Conservation (phyloP, 2,329 filamentous ascomycete genomes). For the Teratosphaeria destructans region DNA sequence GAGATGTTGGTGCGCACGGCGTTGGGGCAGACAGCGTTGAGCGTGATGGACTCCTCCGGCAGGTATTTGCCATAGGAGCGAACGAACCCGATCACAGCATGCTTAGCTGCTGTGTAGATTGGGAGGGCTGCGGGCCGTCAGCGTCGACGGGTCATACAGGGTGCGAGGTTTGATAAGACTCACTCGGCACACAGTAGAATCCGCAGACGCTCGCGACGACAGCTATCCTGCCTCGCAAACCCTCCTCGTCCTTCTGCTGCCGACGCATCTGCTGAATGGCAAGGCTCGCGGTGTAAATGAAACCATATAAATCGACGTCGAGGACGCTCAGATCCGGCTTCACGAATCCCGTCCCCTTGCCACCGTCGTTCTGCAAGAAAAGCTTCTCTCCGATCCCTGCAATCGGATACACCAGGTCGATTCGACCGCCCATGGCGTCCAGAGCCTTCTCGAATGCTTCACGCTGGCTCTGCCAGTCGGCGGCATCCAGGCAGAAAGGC, state of each 20-base stretch:
- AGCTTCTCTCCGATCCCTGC: conserved; percentile 32
- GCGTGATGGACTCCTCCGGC: conserved; percentile 29
- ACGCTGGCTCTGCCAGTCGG: conserved; percentile 29
- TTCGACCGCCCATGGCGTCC: conserved; percentile 20
- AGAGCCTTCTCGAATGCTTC: conserved; percentile 28
- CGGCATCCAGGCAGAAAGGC: conserved; percentile 20
- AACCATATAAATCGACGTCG: conserved; percentile 32
- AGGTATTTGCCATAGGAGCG: conserved; percentile 33
- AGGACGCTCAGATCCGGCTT: conserved; percentile 31
- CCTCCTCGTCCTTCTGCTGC: conserved; percentile 25
- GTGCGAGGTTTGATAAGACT: neutral
- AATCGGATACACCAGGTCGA: conserved; percentile 33
- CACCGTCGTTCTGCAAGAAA: conserved; percentile 23
- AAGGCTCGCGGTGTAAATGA: conserved; percentile 33
- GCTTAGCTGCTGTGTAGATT: conserved; percentile 35
- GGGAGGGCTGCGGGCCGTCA: conserved; percentile 21
- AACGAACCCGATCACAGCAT: conserved; percentile 30
- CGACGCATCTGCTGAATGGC: conserved; percentile 36
- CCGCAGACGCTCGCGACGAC: conserved; percentile 33
- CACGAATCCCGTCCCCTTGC: conserved; percentile 19
- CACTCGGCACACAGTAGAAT: conserved; percentile 31
- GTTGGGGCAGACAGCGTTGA: conserved; percentile 35
- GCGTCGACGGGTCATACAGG: neutral
- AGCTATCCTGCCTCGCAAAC: conserved; percentile 28
- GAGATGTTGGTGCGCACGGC: conserved; percentile 33